Evolutionary conservation across 768 basidiomycete species (phyloP), one percentile per base, ranked within the genome.

Genomic region (Boletus rex-veris): DNA sequence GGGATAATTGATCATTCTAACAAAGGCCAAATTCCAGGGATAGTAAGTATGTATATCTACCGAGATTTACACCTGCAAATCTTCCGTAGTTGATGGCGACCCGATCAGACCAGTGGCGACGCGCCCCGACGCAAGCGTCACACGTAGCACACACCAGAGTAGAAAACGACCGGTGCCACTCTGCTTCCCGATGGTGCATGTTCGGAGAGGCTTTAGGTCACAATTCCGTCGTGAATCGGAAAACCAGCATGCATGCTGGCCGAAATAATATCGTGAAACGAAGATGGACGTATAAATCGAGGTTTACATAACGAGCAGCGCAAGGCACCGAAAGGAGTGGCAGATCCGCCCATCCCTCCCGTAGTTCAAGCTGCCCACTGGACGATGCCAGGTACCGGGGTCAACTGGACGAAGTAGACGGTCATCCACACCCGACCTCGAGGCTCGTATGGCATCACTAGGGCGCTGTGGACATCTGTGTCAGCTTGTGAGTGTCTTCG

Each of bases 31-130:
- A 46, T 11, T 41, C 54, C 45, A 44, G 28, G 42, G 50, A 53
- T 40, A 48, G 50, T 26, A 45, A 51, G 61, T 51, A 48, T 21
- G 40, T 35, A 53, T 39, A 40, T 42, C 45, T 43, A 5, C 46
- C 42, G 43, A 47, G 52, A 54, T 54, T 50, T 50, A 31, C 40
- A 12, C 30, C 18, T 41, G 28, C 37, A n/a, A 52, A 33, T 31
- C 26, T 42, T 11, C 35, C 30, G 48, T 40, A 26, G 18, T 43
- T 28, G 28, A 37, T 21, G 21, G 14, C 28, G 35, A 54, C 52
- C 55, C 54, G 26, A 40, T 31, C 28, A 15, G 36, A 16, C 24
- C 24, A 24, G 24, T 24, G 5, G 24, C 24, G 52, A 48, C 40
- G 43, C 48, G 4, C 46, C 31, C 31, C 12, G 31, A 33, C 9